phyloP scores from a whole-genome alignment of 2,329 filamentous ascomycete species.

The Ascochyta fabae region DNA sequence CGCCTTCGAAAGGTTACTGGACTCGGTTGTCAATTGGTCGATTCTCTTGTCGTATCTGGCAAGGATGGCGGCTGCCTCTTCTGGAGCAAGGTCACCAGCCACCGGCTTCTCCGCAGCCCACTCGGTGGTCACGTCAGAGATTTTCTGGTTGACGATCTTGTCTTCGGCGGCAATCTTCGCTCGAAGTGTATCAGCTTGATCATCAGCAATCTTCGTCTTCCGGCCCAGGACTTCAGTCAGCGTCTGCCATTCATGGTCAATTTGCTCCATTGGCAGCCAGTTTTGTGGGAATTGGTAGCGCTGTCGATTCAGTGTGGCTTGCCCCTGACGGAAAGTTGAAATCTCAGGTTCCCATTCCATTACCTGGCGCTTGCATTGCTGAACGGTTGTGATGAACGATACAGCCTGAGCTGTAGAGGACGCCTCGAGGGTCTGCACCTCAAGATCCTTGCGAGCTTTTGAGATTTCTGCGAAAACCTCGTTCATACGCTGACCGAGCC shows the following conservation, averaged over 20 bases:
- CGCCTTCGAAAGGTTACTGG: slow-evolving; percentile 91
- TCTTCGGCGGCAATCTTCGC: slow-evolving; percentile 96
- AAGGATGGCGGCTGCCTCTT: slow-evolving; percentile 83
- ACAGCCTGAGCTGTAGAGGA: slow-evolving; percentile 97
- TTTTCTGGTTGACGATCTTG: slow-evolving; percentile 86
- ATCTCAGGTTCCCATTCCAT: slow-evolving; percentile 95
- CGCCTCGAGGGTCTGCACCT: slow-evolving; percentile 89
- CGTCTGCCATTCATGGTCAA: slow-evolving; percentile 94
- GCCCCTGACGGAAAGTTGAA: slow-evolving; percentile 92
- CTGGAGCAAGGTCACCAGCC: slow-evolving; percentile 89
- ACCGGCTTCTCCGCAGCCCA: slow-evolving; percentile 99
- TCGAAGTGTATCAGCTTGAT: slow-evolving; percentile 92
- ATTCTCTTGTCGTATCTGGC: slow-evolving; percentile 84
- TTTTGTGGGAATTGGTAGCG: slow-evolving; percentile 92
- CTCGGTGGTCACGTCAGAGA: slow-evolving; percentile 79
- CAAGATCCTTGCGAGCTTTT: slow-evolving; percentile 86
- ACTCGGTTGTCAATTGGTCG: slow-evolving; percentile 83
- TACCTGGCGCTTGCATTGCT: slow-evolving; percentile 93
- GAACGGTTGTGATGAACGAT: slow-evolving; percentile 96
- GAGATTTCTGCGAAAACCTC: slow-evolving; percentile 93
- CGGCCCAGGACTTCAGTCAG: slow-evolving; percentile 89
- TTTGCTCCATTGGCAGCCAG: slow-evolving; percentile 95
- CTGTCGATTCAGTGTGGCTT: slow-evolving; percentile 88
- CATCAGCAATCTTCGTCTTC: slow-evolving; percentile 93
- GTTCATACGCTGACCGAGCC: slow-evolving; percentile 87